These are phyloP conservation scores for Rosa persica DNA, from an alignment of 306 rosid genomes.

Conservation along the genomic window DNA sequence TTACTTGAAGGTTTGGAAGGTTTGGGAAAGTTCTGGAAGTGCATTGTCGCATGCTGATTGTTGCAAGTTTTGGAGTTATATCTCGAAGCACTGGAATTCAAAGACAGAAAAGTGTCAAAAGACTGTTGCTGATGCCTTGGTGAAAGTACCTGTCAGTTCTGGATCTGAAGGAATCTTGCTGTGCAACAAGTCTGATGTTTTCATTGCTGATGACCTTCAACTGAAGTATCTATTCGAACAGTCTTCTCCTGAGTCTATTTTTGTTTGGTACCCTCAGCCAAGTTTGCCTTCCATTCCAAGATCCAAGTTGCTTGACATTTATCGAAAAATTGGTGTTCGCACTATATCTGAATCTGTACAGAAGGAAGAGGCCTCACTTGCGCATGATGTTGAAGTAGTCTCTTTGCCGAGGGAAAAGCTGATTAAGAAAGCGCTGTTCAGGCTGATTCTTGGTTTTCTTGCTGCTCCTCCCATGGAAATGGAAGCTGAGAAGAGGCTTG, in stretches of 20 bases:
- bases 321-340: conserved; percentile 52
- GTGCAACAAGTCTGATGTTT: conserved; percentile 46
- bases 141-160: conserved; percentile 53
- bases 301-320: conserved; percentile 41
- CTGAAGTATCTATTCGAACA: conserved; percentile 57
- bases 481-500: conserved; percentile 52
- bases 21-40: conserved; percentile 52
- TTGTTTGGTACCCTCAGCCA: conserved; percentile 70
- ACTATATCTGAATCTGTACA: conserved; percentile 52
- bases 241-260: conserved; percentile 31
- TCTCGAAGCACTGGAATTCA: conserved; percentile 35
- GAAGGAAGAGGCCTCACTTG: conserved; percentile 35
- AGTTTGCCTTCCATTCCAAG: conserved; percentile 37
- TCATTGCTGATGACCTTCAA: conserved; percentile 65
- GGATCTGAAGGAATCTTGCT: conserved; percentile 36
- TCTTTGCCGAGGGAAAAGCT: conserved; percentile 28
- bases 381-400: conserved; percentile 15
- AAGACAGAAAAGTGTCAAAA: conserved; percentile 26
- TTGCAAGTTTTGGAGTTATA: conserved; percentile 59
- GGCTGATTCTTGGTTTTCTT: conserved; percentile 65
- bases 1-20: conserved; percentile 60
- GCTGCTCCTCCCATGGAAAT: conserved; percentile 49
- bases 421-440: conserved; percentile 45
- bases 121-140: conserved; percentile 34
- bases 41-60: conserved; percentile 44